Evolutionary conservation across 2,329 filamentous ascomycete genomes (phyloP).

Genomic region (Sporothrix brunneoviolacea): DNA sequence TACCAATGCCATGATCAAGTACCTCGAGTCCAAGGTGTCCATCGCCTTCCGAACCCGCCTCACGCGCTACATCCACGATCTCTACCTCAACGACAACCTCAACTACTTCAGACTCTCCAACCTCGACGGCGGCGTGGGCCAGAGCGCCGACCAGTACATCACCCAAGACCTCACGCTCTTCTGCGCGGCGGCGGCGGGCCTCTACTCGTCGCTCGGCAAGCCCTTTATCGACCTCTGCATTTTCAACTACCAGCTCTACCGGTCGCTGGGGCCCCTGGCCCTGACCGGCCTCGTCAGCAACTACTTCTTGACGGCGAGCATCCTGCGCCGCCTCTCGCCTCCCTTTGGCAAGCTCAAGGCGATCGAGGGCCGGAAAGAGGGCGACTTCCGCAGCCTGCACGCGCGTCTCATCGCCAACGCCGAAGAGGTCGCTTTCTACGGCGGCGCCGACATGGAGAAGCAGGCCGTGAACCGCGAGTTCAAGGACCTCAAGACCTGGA

Average conservation of each 20-base stretch:
- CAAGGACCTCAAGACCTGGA: conserved; percentile 87
- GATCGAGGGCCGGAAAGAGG: conserved; percentile 89
- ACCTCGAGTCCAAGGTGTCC: conserved; percentile 92
- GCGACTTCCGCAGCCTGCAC: conserved; percentile 88
- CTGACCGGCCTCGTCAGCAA: conserved; percentile 81
- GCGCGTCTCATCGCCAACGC: conserved; percentile 91
- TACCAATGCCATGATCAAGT: conserved; percentile 99
- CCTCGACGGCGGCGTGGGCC: conserved; percentile 84
- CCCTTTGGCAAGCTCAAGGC: conserved; percentile 97
- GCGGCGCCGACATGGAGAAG: conserved; percentile 90
- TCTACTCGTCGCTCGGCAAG: conserved; percentile 97
- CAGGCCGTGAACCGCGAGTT: conserved; percentile 88
- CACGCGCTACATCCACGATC: conserved; percentile 92
- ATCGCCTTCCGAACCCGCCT: conserved; percentile 95
- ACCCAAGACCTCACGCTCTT: conserved; percentile 95
- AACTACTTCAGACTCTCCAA: conserved; percentile 97
- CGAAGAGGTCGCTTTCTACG: conserved; percentile 96
- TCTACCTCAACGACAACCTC: conserved; percentile 89
- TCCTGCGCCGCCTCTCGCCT: conserved; percentile 80
- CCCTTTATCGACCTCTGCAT: conserved; percentile 94
- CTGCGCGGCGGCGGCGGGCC: conserved; percentile 81
- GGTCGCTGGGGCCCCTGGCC: conserved; percentile 81
- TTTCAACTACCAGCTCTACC: conserved; percentile 96
- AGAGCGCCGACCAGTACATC: conserved; percentile 92
- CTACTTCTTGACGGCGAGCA: conserved; percentile 88